Evolutionary conservation across 2,329 filamentous ascomycete genomes (phyloP), one percentile per base, ranked within the genome.

Genomic region (Ilyonectria mors-panacis): DNA sequence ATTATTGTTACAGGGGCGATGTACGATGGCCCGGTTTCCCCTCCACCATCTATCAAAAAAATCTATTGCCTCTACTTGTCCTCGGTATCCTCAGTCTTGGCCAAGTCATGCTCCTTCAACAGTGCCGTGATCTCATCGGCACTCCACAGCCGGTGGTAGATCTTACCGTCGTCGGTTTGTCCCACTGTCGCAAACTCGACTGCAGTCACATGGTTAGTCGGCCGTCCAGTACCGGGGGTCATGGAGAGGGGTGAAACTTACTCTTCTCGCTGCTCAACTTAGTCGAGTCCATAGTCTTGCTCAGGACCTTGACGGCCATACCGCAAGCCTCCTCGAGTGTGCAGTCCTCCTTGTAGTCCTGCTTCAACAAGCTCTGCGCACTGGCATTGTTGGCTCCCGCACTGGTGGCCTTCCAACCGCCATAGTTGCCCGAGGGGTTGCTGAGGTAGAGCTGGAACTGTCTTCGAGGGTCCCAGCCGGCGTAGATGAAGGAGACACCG

Each of bases 251-350:
- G 12, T 21, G 23, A 6, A 8, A 37, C 93, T 82, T 85, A 97
- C 95, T 97, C 90, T 99, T 99, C 88, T 99, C 96, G 79, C 94
- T 97, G 86, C 94, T 98, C 79, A 99, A 85, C 88, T 98, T 99
- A 61, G 95, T 98, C 62, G 95, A 97, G 82, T 99, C 96, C 97
- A 99, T 99, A 6, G 96, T 99, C 91, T 99, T 99, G 89, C 96
- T 98, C 73, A 99, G 85, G 70, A 99, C 96, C 89, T 99, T 99
- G 81, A 99, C 96, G 12, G 96, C 96, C 88, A 98, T 92, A 61
- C 93, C 94, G 81, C 96, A 99, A 5, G 97, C 96, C 85, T 99
- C 96, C 85, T 97, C 94, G 79, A 99, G 83, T 73, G 94, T 92
- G 82, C 95, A 98, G 76, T 98, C 95, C 84, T 99, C 96, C 88